These are phyloP conservation scores for Coelastrella sp. DNA, from an alignment of 139 green algal species.

Conservation along the genomic window DNA sequence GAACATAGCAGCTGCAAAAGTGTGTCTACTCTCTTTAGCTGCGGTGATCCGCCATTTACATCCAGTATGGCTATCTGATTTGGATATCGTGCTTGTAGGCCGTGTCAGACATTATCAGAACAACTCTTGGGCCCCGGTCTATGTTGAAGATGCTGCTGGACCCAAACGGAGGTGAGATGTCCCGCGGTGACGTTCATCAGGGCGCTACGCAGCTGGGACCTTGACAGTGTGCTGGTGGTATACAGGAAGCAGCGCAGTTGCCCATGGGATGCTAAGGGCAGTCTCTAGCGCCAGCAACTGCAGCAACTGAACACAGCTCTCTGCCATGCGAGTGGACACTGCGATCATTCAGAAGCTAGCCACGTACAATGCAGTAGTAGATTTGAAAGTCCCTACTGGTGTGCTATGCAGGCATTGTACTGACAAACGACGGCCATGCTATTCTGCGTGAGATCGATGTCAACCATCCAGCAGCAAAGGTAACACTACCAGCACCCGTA, in stretches of 20 bases:
- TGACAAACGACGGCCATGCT: conserved; percentile 99
- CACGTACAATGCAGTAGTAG: no score
- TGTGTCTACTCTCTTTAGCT: conserved; percentile 43
- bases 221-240: no score
- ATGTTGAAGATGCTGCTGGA: conserved; percentile 99
- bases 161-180: conserved; percentile 84
- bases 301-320: background rate
- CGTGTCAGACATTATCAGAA: conserved; percentile 98
- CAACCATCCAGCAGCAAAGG: conserved; percentile 97
- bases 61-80: background rate
- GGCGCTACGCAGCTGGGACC: background rate
- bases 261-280: no score
- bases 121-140: conserved; percentile 95
- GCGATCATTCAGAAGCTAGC: no score
- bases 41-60: background rate
- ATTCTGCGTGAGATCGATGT: conserved; percentile 99
- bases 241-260: no score
- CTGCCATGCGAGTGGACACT: no score
- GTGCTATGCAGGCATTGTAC: conserved; percentile 87
- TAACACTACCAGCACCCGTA: conserved; percentile 37
- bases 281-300: background rate
- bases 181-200: background rate
- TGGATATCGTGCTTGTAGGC: conserved; percentile 67
- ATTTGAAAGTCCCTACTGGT: no score
- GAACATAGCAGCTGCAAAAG: conserved; percentile 98